Base-by-base conservation (phyloP, 768 basidiomycete genomes). In the Serendipita sp. region DNA sequence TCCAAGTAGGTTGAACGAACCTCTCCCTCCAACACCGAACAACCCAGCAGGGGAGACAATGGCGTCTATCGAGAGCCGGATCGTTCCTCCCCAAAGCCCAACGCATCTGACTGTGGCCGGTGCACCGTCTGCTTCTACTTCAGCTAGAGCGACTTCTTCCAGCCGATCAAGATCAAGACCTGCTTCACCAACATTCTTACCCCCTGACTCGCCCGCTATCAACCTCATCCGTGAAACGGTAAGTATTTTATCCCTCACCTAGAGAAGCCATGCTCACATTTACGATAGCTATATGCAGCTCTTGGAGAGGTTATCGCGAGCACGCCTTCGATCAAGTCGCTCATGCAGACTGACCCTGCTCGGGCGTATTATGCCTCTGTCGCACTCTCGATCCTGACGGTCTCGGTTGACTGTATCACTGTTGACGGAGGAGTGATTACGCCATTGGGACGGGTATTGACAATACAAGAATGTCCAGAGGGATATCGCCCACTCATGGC, bases 331-430 rank as follows among this genome's bases (percentile, higher is more conserved):
- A 78, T 92, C 3, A 80, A 80, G 2, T 65, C 69, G 0, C 78
- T 86, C 8, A 80, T 91, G 65, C 75, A 75, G n/a, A 69, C 70
- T 13, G 88, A 91, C 70, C 83, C 83, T 0, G 74, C 85, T 0
- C 79, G 87, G 18, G 90, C 88, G 0, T 91, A 91, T 76, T 93
- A 89, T 70, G 84, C 85, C 15, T 78, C 84, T 0, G 88, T 91
- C 54, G 79, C 86, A 1, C 74, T 83, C 56, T 88, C 91, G 60
- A 82, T 92, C 64, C 78, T 91, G 34, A 79, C 84, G 65, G 83
- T 90, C 58, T 78, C 85, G 2, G 77, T 80, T 0, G 77, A 75
- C 3, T 76, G 80, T 0, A 72, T 84, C 0, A 78, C 80, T 76
- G 65, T 56, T 0, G 79, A 81, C 2, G 83, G 81, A 2, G 72